phyloP scores from a whole-genome alignment of 1,139 yeast species.

The Entelexis sorbosivorans region DNA sequence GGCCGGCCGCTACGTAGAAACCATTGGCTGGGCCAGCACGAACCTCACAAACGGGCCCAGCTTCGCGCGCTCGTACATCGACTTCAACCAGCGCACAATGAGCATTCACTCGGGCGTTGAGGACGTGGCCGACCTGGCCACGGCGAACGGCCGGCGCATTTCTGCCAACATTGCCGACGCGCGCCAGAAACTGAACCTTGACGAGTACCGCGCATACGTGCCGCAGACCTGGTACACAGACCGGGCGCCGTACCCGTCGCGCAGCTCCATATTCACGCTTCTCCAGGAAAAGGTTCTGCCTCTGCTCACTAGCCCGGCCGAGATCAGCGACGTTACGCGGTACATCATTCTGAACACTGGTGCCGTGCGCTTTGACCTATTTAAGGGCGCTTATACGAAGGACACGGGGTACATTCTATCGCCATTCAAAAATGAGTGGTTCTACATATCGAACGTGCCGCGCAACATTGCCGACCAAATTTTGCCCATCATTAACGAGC shows the following conservation, averaged over 20 bases:
- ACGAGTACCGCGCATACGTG: conserved; percentile 52
- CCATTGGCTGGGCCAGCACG: conserved; percentile 75
- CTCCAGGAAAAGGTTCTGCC: conserved; percentile 51
- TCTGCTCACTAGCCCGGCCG: conserved; percentile 34
- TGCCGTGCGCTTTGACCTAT: conserved; percentile 75
- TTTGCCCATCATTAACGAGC: conserved; percentile 39
- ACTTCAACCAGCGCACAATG: conserved; percentile 36
- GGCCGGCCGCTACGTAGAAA: conserved; percentile 88
- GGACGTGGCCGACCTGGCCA: conserved; percentile 8
- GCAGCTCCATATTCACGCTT: conserved; percentile 49
- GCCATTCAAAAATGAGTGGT: conserved; percentile 80
- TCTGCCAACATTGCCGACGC: conserved; percentile 38
- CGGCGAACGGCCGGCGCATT: conserved; percentile 39
- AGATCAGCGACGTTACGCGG: conserved; percentile 30
- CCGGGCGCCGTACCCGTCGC: conserved; percentile 55
- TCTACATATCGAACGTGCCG: conserved; percentile 43
- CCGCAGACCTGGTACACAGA: conserved; percentile 56
- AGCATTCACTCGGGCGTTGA: conserved; percentile 44
- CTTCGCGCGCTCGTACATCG: conserved; percentile 20
- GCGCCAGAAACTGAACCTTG: conserved; percentile 44
- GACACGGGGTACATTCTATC: conserved; percentile 77
- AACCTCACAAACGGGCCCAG: conserved; percentile 25
- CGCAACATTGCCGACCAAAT: conserved; percentile 40
- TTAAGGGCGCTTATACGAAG: conserved; percentile 71
- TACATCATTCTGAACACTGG: conserved; percentile 74